phyloP scores from a whole-genome alignment of 1,284 basidiomycete genomes.

The Schizophyllum commune region DNA sequence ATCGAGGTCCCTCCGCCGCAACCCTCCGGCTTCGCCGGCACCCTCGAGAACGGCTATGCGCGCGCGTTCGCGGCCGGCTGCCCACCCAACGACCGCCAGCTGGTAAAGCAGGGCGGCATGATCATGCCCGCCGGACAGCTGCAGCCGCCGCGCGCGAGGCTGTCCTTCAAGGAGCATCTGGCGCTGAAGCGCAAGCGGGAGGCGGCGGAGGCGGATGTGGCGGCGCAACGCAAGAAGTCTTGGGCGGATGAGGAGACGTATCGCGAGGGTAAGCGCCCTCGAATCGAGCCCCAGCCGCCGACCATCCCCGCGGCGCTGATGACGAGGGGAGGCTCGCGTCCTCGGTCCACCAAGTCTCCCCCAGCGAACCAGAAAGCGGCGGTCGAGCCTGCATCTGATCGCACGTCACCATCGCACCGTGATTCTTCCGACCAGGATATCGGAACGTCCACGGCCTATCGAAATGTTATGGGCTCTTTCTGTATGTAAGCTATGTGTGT shows the following conservation, averaged over 20 bases:
- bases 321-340: neutral
- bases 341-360: neutral
- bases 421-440: neutral
- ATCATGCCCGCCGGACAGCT: neutral
- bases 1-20: neutral
- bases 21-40: neutral
- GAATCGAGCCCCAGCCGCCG: neutral
- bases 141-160: neutral
- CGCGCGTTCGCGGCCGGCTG: neutral
- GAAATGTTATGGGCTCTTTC: neutral
- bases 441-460: neutral
- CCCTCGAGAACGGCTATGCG: neutral
- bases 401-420: neutral
- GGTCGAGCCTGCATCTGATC: neutral
- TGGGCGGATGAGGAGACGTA: too few species aligned
- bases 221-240: too few species aligned
- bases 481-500: neutral
- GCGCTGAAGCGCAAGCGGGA: neutral
- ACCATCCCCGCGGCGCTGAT: neutral
- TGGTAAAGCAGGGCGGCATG: neutral
- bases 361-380: neutral
- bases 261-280: neutral
- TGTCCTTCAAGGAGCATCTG: neutral
- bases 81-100: neutral
- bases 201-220: too few species aligned